phyloP scores from a whole-genome alignment of 2,329 filamentous ascomycete species.

The Clonostachys chloroleuca region DNA sequence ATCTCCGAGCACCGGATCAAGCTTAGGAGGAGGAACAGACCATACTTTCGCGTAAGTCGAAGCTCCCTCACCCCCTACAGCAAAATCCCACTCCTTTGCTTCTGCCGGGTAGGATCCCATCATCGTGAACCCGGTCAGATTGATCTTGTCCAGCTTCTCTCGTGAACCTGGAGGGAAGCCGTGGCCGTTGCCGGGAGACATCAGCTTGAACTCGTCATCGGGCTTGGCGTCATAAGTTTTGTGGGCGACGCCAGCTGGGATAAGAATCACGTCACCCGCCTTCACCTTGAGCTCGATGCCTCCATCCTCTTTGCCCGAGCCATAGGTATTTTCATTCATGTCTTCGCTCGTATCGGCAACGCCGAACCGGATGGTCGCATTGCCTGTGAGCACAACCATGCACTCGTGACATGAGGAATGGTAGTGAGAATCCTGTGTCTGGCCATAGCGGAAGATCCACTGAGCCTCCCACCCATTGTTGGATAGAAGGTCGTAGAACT shows the following conservation, averaged over 20 bases:
- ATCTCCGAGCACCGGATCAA: slow-evolving; percentile 3
- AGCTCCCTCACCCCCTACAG: slow-evolving; percentile 26
- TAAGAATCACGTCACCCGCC: slow-evolving; percentile 49
- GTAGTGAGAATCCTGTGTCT: slow-evolving; percentile 47
- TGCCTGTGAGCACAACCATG: slow-evolving; percentile 46
- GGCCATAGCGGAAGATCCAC: slow-evolving; percentile 51
- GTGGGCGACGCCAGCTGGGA: slow-evolving; percentile 50
- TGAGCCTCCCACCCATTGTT: slow-evolving; percentile 43
- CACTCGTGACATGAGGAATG: slow-evolving; percentile 48
- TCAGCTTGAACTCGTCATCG: slow-evolving; percentile 20
- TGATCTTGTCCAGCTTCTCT: slow-evolving; percentile 22
- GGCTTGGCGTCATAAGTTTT: slow-evolving; percentile 36
- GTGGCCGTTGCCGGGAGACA: slow-evolving; percentile 34
- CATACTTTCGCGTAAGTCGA: slow-evolving; percentile 33
- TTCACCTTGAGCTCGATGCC: slow-evolving; percentile 38
- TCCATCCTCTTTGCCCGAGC: slow-evolving; percentile 29
- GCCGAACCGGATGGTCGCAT: slow-evolving; percentile 44
- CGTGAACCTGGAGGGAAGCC: slow-evolving; percentile 17
- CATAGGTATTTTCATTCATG: slow-evolving; percentile 26
- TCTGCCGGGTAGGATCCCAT: slow-evolving; percentile 41
- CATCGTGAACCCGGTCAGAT: slow-evolving; percentile 16
- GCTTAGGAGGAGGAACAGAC: slow-evolving; percentile 25
- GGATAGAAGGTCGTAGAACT: slow-evolving; percentile 35
- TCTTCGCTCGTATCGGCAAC: slow-evolving; percentile 37
- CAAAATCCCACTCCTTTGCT: slow-evolving; percentile 18